Conservation (phyloP, 495 filamentous ascomycete genomes). For the Amorphotheca resinae region DNA sequence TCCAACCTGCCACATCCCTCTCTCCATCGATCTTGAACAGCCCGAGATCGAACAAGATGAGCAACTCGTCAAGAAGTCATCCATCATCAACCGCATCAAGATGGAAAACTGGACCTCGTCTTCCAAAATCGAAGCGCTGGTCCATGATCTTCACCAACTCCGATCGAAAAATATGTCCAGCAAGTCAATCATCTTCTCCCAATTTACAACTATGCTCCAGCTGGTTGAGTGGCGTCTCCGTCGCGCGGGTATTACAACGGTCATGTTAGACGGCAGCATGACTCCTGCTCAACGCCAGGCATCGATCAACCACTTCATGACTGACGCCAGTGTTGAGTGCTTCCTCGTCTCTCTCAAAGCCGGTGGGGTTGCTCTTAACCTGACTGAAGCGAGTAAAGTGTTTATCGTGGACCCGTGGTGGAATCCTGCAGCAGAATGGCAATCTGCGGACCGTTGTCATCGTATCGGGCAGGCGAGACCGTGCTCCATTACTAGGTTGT, state of each 20-base stretch:
- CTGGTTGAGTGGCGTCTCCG: conserved; percentile 94
- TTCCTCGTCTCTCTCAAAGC: conserved; percentile 93
- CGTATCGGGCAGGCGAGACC: conserved; percentile 90
- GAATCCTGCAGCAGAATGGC: conserved; percentile 97
- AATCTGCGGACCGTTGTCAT: conserved; percentile 90
- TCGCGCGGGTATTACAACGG: conserved; percentile 89
- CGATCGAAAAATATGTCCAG: conserved; percentile 80
- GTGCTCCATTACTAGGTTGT: conserved; percentile 85
- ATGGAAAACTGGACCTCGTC: conserved; percentile 97
- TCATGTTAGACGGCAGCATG: conserved; percentile 96
- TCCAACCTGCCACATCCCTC: conserved; percentile 78
- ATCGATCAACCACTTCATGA: conserved; percentile 90
- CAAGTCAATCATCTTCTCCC: conserved; percentile 94
- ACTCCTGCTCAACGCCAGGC: conserved; percentile 82
- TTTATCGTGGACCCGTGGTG: conserved; percentile 98
- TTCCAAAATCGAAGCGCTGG: conserved; percentile 91
- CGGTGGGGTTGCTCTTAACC: conserved; percentile 86
- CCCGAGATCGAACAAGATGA: conserved; percentile 86
- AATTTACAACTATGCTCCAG: conserved; percentile 96
- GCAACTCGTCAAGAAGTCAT: conserved; percentile 71
- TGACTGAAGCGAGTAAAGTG: conserved; percentile 86
- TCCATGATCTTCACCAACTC: conserved; percentile 83
- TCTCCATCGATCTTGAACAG: conserved; percentile 85
- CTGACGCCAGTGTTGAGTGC: conserved; percentile 78
- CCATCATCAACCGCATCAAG: conserved; percentile 92